These are phyloP conservation scores for Platanthera guangdongensis DNA, from an alignment of 106 monocot genomes.

Conservation along the genomic window DNA sequence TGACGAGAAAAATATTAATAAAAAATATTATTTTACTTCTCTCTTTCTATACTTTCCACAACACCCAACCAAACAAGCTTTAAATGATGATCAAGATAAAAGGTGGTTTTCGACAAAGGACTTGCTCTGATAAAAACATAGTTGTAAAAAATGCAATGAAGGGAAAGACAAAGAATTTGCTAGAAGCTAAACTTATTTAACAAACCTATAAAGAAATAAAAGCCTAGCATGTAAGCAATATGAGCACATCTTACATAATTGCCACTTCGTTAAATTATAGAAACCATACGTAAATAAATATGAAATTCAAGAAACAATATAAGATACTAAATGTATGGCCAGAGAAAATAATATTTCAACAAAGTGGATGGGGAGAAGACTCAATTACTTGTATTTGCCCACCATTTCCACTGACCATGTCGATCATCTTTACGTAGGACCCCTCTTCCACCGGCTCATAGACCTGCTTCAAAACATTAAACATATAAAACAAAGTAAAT, in stretches of 20 bases:
- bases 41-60: neutral
- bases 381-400: slow-evolving; percentile 84
- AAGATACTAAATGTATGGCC: neutral
- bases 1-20: too few species aligned
- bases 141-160: neutral
- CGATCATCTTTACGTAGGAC: slow-evolving; percentile 98
- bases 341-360: neutral
- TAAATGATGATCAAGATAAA: neutral
- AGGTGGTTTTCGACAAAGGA: neutral
- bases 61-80: neutral
- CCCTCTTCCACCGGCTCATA: slow-evolving; percentile 99
- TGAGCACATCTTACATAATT: neutral
- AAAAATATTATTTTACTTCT: too few species aligned
- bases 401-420: slow-evolving; percentile 82
- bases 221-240: neutral
- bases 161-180: neutral
- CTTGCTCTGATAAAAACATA: neutral
- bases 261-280: neutral
- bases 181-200: neutral
- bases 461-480: slow-evolving; percentile 27
- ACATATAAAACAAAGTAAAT: neutral
- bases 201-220: neutral
- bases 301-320: neutral
- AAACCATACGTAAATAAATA: neutral
- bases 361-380: neutral